Evolutionary conservation across 1,139 yeast species (phyloP).

Genomic region (Eremothecium coryli): DNA sequence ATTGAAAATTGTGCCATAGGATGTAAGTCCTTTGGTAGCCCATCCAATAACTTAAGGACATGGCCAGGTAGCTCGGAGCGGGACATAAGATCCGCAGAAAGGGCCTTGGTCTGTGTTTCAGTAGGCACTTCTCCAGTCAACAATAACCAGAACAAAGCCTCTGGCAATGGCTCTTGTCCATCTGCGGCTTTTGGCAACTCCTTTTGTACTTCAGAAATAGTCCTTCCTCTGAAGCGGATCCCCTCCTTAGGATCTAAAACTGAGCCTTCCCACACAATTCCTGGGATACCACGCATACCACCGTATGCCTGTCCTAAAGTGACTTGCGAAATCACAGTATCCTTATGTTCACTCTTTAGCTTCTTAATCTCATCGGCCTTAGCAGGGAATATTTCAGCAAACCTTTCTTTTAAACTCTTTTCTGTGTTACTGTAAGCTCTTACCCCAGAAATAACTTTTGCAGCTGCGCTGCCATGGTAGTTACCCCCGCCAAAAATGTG

Average conservation of each 20-base stretch:
- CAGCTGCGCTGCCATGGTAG: no score
- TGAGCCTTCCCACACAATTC: slow-evolving; percentile 98
- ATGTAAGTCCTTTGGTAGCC: slow-evolving; percentile 48
- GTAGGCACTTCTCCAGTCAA: slow-evolving; percentile 56
- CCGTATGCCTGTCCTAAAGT: slow-evolving; percentile 95
- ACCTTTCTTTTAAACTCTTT: slow-evolving; percentile 80
- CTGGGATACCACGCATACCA: slow-evolving; percentile 98
- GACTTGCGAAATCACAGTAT: slow-evolving; percentile 87
- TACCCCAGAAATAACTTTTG: no score
- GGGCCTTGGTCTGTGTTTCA: slow-evolving; percentile 43
- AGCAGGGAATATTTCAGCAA: slow-evolving; percentile 85
- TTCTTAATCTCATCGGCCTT: slow-evolving; percentile 87
- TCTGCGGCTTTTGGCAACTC: slow-evolving; percentile 84
- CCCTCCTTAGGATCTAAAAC: slow-evolving; percentile 98
- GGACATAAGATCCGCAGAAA: slow-evolving; percentile 49
- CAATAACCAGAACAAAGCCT: slow-evolving; percentile 54
- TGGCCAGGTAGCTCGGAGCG: slow-evolving; percentile 50
- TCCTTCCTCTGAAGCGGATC: slow-evolving; percentile 95
- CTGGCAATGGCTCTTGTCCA: slow-evolving; percentile 67
- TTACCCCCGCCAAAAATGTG: no score
- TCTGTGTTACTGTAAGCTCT: slow-evolving; percentile 30
- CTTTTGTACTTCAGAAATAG: slow-evolving; percentile 90
- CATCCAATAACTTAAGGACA: slow-evolving; percentile 43
- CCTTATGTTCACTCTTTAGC: slow-evolving; percentile 81
- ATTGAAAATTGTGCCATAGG: slow-evolving; percentile 68